A percentile compares a stretch with the other conserved stretches of the same genome.
These are phyloP conservation scores for Coemansia reversa DNA, from an alignment of 192 early-diverging fungal species.

Conservation along the genomic window DNA sequence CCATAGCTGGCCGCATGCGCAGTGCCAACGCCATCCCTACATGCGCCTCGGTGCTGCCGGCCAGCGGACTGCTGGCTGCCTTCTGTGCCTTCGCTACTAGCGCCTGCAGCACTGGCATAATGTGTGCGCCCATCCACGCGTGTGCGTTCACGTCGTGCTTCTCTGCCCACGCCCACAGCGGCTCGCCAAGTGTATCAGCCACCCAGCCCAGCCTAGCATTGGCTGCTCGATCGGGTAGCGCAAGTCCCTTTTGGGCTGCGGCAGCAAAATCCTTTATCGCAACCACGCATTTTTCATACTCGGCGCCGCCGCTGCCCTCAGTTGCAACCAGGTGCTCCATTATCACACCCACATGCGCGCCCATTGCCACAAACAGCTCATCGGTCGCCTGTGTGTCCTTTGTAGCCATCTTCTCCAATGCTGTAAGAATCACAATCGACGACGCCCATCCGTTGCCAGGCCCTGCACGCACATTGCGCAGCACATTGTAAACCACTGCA, in stretches of 20 bases:
- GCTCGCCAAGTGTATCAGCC: conserved; percentile 55
- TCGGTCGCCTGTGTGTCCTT: conserved; percentile 79
- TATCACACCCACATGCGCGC: conserved; percentile 58
- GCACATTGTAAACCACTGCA: conserved; percentile 58
- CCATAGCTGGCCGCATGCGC: conserved; percentile 6
- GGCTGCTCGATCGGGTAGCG: conserved; percentile 63
- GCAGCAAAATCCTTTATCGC: conserved; percentile 44
- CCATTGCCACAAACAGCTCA: conserved; percentile 61
- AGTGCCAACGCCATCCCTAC: conserved; percentile 59
- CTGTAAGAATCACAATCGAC: conserved; percentile 57
- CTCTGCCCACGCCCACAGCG: conserved; percentile 46
- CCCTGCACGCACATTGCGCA: conserved; percentile 44
- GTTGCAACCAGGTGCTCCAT: conserved; percentile 14
- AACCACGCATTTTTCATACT: conserved; percentile 29
- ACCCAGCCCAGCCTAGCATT: conserved; percentile 66
- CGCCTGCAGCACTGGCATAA: conserved; percentile 48
- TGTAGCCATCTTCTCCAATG: conserved; percentile 61
- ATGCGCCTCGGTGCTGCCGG: conserved; percentile 62
- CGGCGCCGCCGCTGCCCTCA: conserved; percentile 2
- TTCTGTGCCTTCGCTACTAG: conserved; percentile 59
- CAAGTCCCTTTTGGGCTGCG: conserved; percentile 53
- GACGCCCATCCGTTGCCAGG: conserved; percentile 35
- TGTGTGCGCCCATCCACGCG: conserved; percentile 22
- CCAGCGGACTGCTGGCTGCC: conserved; percentile 60
- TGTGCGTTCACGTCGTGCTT: not conserved